Evolutionary conservation across 169 alveolate genomes (phyloP).

Genomic region (Plasmodium blacklocki): DNA sequence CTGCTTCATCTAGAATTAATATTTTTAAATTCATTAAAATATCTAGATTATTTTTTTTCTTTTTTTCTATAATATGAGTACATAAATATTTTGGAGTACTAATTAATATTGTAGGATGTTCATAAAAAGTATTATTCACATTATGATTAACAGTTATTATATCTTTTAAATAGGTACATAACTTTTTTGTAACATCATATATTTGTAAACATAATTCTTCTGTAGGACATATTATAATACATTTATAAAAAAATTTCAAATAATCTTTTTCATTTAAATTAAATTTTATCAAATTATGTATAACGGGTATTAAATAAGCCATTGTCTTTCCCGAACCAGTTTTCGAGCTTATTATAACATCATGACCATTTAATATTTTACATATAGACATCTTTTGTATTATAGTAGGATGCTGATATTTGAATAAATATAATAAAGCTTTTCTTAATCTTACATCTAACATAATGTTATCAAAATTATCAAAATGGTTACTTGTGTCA

Average conservation of each 20-base stretch:
- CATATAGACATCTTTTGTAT: conserved; percentile 78
- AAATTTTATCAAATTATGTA: conserved; percentile 57
- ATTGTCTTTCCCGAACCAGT: conserved; percentile 88
- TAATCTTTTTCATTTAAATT: conserved; percentile 40
- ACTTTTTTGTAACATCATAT: conserved; percentile 51
- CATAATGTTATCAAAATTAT: conserved; percentile 39
- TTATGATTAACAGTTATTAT: conserved; percentile 70
- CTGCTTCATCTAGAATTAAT: conserved; percentile 85
- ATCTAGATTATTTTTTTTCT: conserved; percentile 59
- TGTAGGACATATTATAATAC: conserved; percentile 83
- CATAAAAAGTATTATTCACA: conserved; percentile 45
- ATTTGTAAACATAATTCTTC: conserved; percentile 81
- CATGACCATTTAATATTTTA: conserved; percentile 80
- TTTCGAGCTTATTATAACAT: conserved; percentile 80
- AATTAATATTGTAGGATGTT: conserved; percentile 77
- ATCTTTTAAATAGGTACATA: conserved; percentile 59
- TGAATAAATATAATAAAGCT: conserved; percentile 43
- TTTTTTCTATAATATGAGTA: conserved; percentile 54
- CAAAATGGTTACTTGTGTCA: conserved; percentile 34
- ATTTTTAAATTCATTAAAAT: conserved; percentile 52
- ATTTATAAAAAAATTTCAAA: conserved; percentile 69
- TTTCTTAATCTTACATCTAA: conserved; percentile 67
- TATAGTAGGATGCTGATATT: conserved; percentile 38
- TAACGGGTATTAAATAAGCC: conserved; percentile 83
- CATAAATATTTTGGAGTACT: conserved; percentile 77